A percentile compares a stretch with the other conserved stretches of the same genome.
phyloP scores from a whole-genome alignment of 2,329 filamentous ascomycete species.

The Colletotrichum cuscutae region DNA sequence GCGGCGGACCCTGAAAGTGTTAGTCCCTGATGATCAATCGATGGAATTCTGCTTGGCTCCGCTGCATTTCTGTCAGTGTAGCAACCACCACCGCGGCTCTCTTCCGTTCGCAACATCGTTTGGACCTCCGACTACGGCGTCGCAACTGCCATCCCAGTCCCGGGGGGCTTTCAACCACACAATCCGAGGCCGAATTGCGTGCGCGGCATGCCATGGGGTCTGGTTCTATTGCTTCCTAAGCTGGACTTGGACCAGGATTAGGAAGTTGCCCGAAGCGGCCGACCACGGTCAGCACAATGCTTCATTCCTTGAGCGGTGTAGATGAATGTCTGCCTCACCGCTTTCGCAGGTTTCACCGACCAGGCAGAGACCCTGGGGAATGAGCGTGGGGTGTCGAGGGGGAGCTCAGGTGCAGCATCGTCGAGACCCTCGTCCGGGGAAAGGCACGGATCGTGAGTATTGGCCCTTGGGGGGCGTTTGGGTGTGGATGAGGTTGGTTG shows the following conservation, averaged over 20 bases:
- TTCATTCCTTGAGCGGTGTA: slow-evolving; percentile 23
- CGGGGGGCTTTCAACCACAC: background rate
- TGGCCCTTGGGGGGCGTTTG: background rate
- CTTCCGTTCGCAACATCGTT: background rate
- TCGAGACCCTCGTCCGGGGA: slow-evolving; percentile 12
- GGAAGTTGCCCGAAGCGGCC: slow-evolving; percentile 1
- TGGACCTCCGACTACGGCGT: slow-evolving; percentile 2
- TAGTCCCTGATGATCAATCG: slow-evolving; percentile 8
- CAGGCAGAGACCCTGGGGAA: slow-evolving; percentile 18
- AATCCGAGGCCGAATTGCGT: background rate
- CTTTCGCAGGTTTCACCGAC: slow-evolving; percentile 32
- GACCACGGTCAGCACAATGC: background rate
- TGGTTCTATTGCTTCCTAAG: background rate
- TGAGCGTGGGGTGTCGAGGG: slow-evolving; percentile 23
- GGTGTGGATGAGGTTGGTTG: background rate
- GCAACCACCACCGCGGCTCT: background rate
- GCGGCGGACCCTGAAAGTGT: slow-evolving; percentile 2
- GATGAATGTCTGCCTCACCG: slow-evolving; percentile 22
- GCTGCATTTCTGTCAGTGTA: background rate
- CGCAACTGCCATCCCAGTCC: background rate
- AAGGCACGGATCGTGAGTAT: background rate
- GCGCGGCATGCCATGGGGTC: background rate
- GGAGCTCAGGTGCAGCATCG: background rate
- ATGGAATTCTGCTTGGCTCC: background rate
- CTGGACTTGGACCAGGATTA: background rate